A percentile compares a stretch with the other conserved stretches of the same genome.
phyloP scores from a whole-genome alignment of 1,284 basidiomycete genomes.

The Heliocybe sulcata region DNA sequence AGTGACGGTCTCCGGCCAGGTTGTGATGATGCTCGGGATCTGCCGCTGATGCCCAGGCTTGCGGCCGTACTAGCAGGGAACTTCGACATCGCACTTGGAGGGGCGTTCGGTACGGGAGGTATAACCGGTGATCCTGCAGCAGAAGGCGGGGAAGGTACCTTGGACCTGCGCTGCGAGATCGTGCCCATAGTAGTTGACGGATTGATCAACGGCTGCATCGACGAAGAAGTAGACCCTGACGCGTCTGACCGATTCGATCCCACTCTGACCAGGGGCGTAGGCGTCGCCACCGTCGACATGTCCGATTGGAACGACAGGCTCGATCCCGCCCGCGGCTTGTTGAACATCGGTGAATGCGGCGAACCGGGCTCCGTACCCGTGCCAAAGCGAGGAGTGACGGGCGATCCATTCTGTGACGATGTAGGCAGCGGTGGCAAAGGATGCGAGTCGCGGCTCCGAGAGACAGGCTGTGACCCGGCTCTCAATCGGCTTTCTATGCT shows the following conservation, averaged over 20 bases:
- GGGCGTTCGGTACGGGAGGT: constrained; percentile 35
- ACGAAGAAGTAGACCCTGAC: background rate
- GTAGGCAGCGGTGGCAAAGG: constrained; percentile 63
- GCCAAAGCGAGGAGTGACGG: constrained; percentile 25
- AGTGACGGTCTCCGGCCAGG: constrained; percentile 60
- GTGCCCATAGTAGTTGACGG: constrained; percentile 54
- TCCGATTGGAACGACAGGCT: constrained; percentile 39
- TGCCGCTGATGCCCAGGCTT: constrained; percentile 26
- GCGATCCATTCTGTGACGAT: constrained; percentile 28
- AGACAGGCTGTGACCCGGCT: constrained; percentile 14
- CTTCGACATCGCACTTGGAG: constrained; percentile 28
- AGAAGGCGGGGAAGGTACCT: constrained; percentile 53
- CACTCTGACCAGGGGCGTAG: constrained; percentile 6
- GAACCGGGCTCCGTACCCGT: constrained; percentile 11
- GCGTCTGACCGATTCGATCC: constrained; percentile 7
- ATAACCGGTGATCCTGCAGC: constrained; percentile 42
- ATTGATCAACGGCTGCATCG: constrained; percentile 40
- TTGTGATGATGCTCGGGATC: constrained; percentile 61
- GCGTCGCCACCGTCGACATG: constrained; percentile 14
- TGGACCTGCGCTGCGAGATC: constrained; percentile 61
- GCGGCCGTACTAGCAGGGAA: constrained; percentile 31
- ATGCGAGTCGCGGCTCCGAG: constrained; percentile 39
- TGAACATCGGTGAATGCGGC: constrained; percentile 25
- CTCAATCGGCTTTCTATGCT: constrained; percentile 20
- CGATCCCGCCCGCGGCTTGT: constrained; percentile 40